These are phyloP conservation scores for Centrapalus pauciflorus DNA, from an alignment of 129 eudicot genomes.

Conservation along the genomic window DNA sequence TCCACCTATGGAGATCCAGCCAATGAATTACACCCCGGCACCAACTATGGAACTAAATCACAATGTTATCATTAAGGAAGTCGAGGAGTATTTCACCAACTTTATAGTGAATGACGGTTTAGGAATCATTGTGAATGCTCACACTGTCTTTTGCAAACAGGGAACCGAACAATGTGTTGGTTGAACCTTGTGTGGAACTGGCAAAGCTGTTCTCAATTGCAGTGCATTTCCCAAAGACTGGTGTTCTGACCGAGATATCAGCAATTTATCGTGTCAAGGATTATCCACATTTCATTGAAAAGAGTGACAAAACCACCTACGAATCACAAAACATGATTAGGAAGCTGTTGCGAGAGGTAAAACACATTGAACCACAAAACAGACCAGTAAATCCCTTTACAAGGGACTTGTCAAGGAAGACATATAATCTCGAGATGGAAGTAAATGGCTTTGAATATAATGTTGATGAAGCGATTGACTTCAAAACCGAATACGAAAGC, in stretches of 20 bases:
- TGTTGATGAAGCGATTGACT: constrained; percentile 54
- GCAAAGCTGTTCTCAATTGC: constrained; percentile 71
- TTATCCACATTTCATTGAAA: constrained; percentile 88
- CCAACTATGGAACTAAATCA: constrained; percentile 42
- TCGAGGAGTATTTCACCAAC: constrained; percentile 68
- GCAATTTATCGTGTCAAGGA: constrained; percentile 48
- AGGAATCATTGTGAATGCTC: constrained; percentile 84
- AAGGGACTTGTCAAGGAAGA: constrained; percentile 41
- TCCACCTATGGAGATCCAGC: constrained; percentile 46
- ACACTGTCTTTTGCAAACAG: constrained; percentile 71
- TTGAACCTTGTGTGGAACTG: constrained; percentile 52
- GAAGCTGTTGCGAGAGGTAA: constrained; percentile 73
- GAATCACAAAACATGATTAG: constrained; percentile 59
- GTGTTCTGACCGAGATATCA: constrained; percentile 79
- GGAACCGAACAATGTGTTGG: constrained; percentile 45
- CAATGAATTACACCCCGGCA: constrained; percentile 75
- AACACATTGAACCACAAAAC: constrained; percentile 45
- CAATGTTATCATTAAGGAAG: constrained; percentile 81
- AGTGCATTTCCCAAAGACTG: constrained; percentile 86
- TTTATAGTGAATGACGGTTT: constrained; percentile 77
- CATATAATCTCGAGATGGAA: constrained; percentile 72
- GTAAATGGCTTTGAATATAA: constrained; percentile 51
- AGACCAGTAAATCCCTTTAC: constrained; percentile 40
- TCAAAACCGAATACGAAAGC: constrained; percentile 64
- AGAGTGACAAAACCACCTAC: constrained; percentile 68